phyloP scores from a whole-genome alignment of 805 yeast species.

The Yarrowia phangngaensis region DNA sequence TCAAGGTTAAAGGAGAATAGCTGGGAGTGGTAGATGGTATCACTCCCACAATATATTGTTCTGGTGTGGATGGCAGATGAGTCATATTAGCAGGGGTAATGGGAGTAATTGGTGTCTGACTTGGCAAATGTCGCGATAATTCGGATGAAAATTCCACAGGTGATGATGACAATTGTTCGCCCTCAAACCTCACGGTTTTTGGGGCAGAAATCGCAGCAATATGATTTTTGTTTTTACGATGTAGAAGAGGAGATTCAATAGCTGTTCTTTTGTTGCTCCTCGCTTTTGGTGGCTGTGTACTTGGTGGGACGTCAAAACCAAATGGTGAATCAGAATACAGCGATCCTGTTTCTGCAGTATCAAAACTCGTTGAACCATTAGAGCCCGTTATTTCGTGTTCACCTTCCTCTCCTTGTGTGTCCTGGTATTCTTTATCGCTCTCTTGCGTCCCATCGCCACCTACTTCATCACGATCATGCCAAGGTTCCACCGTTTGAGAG shows the following conservation, averaged over 20 bases:
- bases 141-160: constrained; percentile 10
- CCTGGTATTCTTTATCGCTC: too few relatives aligned
- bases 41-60: background rate
- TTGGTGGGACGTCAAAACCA: too few relatives aligned
- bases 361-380: too few relatives aligned
- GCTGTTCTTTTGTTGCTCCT: background rate
- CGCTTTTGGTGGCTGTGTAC: constrained; percentile 9
- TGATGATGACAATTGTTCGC: constrained; percentile 3
- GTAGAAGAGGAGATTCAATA: constrained; percentile 1
- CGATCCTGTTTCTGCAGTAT: background rate
- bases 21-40: constrained; percentile 19
- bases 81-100: constrained; percentile 11
- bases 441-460: too few relatives aligned
- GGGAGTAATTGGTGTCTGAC: constrained; percentile 9
- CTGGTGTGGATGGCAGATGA: constrained; percentile 2
- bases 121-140: background rate
- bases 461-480: background rate
- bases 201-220: background rate
- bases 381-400: too few relatives aligned
- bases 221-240: background rate
- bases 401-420: too few relatives aligned
- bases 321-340: too few relatives aligned
- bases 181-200: constrained; percentile 6
- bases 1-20: constrained; percentile 6
- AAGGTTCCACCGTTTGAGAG: constrained; percentile 3